phyloP scores from a whole-genome alignment of 257 asterid species.

The Scutellaria galericulata region DNA sequence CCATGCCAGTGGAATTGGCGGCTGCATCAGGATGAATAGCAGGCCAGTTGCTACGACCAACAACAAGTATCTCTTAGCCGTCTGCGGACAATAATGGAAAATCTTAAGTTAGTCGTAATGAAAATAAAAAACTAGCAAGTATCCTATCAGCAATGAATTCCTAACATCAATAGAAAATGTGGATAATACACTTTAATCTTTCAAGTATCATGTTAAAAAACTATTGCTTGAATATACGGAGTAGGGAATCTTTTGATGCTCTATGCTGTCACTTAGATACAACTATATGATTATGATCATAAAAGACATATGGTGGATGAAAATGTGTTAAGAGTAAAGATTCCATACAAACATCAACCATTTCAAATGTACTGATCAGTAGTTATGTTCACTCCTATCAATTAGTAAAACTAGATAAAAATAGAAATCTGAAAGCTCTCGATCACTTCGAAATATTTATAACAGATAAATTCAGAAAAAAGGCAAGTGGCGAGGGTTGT shows the following conservation, averaged over 20 bases:
- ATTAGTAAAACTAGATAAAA: slow-evolving; percentile 20
- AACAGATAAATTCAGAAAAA: slow-evolving; percentile 14
- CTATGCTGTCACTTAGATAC: background rate
- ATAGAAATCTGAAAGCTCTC: slow-evolving; percentile 11
- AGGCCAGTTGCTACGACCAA: slow-evolving; percentile 86
- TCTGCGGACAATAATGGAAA: slow-evolving; percentile 52
- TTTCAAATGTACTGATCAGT: slow-evolving; percentile 22
- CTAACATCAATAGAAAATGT: slow-evolving; percentile 12
- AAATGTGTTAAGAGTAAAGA: slow-evolving; percentile 2
- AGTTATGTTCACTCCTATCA: slow-evolving; percentile 25
- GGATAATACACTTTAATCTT: background rate
- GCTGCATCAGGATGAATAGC: slow-evolving; percentile 87
- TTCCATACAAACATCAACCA: slow-evolving; percentile 13
- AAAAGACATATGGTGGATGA: background rate
- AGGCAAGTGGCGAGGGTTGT: slow-evolving; percentile 19
- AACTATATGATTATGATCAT: slow-evolving; percentile 27
- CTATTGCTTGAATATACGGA: slow-evolving; percentile 10
- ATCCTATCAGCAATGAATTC: slow-evolving; percentile 7
- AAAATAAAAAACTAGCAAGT: background rate
- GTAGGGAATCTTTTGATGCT: background rate
- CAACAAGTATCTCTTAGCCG: slow-evolving; percentile 89
- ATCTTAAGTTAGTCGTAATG: slow-evolving; percentile 22
- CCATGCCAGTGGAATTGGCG: slow-evolving; percentile 89
- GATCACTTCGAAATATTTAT: slow-evolving; percentile 2
- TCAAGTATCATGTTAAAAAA: background rate